These are phyloP conservation scores for Trametes meyenii DNA, from an alignment of 768 basidiomycete species.

Conservation along the genomic window DNA sequence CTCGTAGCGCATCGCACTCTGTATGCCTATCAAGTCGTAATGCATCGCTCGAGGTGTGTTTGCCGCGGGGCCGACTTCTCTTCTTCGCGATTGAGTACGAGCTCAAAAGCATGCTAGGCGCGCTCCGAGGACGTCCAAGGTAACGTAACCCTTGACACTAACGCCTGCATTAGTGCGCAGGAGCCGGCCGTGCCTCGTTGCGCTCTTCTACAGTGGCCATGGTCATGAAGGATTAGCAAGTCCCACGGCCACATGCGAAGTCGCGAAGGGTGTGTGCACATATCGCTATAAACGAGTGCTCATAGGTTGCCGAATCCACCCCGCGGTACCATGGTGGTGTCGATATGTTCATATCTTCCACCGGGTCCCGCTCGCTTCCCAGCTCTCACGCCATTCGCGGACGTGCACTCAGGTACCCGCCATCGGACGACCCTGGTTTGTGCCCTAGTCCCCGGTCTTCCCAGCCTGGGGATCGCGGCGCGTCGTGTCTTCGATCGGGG, in stretches of 20 bases:
- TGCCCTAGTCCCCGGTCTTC: neutral
- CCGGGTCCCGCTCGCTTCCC: neutral
- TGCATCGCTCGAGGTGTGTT: neutral
- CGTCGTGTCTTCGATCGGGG: conserved; percentile 1
- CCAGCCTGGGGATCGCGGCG: neutral
- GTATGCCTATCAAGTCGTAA: neutral
- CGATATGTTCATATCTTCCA: neutral
- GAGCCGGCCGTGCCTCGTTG: neutral
- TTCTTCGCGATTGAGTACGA: neutral
- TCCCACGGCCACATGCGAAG: neutral
- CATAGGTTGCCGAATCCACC: neutral
- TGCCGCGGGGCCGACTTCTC: neutral
- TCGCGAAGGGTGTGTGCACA: conserved; percentile 1
- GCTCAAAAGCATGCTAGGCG: neutral
- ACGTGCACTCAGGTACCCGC: conserved; percentile 7
- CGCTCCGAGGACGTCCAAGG: conserved; percentile 8
- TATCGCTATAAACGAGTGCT: neutral
- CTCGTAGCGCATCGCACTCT: neutral
- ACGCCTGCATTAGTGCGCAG: neutral
- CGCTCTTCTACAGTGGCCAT: neutral
- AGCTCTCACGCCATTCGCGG: conserved; percentile 5
- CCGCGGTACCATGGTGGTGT: conserved; percentile 14
- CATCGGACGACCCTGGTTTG: conserved; percentile 10
- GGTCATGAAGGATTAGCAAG: neutral
- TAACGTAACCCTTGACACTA: neutral